These are phyloP conservation scores for Erodium texanum DNA, from an alignment of 441 rosid species.

Conservation along the genomic window DNA sequence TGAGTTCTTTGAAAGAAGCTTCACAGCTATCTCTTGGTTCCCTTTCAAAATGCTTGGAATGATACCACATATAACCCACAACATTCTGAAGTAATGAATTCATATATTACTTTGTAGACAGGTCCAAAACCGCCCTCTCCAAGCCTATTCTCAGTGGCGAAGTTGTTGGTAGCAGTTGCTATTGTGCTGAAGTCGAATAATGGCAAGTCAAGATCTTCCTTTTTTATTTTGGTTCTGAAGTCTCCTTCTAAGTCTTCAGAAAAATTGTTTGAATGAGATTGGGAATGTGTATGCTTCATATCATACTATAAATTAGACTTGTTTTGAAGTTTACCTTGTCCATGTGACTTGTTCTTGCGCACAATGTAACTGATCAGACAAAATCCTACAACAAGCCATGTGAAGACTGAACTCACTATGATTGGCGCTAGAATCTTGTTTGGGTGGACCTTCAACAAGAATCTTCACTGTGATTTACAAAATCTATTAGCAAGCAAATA, in stretches of 20 bases:
- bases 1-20: too few species aligned
- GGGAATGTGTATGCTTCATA: not conserved
- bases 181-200: too few species aligned
- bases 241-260: not conserved
- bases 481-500: too few species aligned
- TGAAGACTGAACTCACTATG: not conserved
- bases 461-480: not conserved
- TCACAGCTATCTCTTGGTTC: too few species aligned
- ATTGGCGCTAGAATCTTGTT: not conserved
- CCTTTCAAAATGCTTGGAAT: too few species aligned
- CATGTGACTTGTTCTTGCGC: not conserved
- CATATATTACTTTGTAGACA: not conserved
- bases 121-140: conserved; percentile 31
- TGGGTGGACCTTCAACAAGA: not conserved
- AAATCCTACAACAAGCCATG: not conserved
- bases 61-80: not conserved
- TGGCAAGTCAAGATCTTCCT: conserved; percentile 18
- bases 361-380: not conserved
- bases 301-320: not conserved
- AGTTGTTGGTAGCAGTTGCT: conserved; percentile 20
- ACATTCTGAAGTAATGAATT: not conserved
- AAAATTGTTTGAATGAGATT: not conserved
- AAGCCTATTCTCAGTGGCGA: conserved; percentile 17
- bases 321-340: not conserved
- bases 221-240: not conserved